Base-by-base conservation (phyloP, 2,329 filamentous ascomycete genomes). In the Capronia coronata region DNA sequence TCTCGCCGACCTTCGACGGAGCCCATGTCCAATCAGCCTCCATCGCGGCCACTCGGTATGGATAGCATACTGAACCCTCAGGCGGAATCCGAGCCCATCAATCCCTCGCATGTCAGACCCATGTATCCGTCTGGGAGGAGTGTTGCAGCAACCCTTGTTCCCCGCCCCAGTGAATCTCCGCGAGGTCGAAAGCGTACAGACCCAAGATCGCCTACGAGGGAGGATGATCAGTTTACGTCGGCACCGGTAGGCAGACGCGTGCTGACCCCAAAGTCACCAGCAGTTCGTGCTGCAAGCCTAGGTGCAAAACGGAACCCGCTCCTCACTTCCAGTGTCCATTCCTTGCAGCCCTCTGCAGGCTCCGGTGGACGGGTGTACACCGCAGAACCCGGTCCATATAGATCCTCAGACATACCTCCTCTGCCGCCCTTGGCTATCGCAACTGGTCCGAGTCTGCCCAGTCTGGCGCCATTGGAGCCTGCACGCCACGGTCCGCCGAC, bases 201-300 rank as follows among this genome's bases (percentile, higher is more conserved):
- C 19, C 48, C 47, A 34, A 43, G 48, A 35, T 59, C 59, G 2
- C 56, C 59, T 19, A 39, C 41, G 6, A 43, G 50, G 27, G 54
- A 55, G 16, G 40, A 49, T 9, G 53, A 49, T 29, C 43, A 40
- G 13, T 37, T 42, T 9, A 5, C 42, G 11, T 43, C 43, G 25
- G 18, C 38, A 21, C 48, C 46, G 18, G 8, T 39, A n/a, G 54
- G 49, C 25, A 54, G 78, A 55, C 73, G 74, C 27, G 73, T 79
- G n/a, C 61, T 81, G 52, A 80, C 76, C 9, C 78, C 80, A 1
- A 72, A 74, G 55, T 82, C 80, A 8, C 79, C 79, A 8, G 66
- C 62, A 3, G 45, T 73, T 34, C 74, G 79, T 53, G 70, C 75
- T 21, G 68, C 73, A 14, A 80, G 76, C 58, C 60, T 77, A 10